phyloP scores from a whole-genome alignment of 2,329 filamentous ascomycete genomes.

The Berkeleyomyces basicola region DNA sequence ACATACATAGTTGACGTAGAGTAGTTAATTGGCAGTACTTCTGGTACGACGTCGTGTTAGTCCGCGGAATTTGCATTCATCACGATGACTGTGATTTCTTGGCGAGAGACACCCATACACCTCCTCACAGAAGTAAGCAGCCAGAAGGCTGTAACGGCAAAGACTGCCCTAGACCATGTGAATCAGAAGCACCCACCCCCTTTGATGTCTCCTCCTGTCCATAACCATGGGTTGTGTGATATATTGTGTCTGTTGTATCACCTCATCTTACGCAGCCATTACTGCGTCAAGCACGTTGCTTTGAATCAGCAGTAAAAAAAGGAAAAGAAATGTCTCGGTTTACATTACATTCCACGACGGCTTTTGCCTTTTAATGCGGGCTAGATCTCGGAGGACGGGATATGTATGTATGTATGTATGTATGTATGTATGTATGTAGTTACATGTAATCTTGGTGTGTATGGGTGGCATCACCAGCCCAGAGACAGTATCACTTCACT shows the following conservation, averaged over 20 bases:
- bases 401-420: neutral
- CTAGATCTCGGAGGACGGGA: neutral
- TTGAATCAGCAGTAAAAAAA: neutral
- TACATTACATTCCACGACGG: neutral
- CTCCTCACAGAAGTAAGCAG: neutral
- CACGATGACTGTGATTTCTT: too few relatives aligned
- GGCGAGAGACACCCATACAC: neutral
- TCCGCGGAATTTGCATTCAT: too few relatives aligned
- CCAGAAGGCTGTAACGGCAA: neutral
- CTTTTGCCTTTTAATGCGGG: neutral
- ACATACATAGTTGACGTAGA: neutral
- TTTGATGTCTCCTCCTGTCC: neutral
- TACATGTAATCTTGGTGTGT: neutral
- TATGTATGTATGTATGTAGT: neutral
- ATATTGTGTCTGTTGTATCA: neutral
- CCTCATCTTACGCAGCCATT: neutral
- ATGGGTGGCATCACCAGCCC: neutral
- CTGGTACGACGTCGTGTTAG: too few relatives aligned
- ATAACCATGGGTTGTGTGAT: too few relatives aligned
- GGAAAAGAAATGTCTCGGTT: neutral
- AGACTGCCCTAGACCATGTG: neutral
- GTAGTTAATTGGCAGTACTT: too few relatives aligned
- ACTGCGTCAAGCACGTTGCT: neutral
- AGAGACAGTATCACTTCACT: neutral
- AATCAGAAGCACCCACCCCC: neutral